Percentiles rank a stretch among this genome's conserved stretches.
Conservation (phyloP, 1,284 basidiomycete species). For the Trichosporon inkin region DNA sequence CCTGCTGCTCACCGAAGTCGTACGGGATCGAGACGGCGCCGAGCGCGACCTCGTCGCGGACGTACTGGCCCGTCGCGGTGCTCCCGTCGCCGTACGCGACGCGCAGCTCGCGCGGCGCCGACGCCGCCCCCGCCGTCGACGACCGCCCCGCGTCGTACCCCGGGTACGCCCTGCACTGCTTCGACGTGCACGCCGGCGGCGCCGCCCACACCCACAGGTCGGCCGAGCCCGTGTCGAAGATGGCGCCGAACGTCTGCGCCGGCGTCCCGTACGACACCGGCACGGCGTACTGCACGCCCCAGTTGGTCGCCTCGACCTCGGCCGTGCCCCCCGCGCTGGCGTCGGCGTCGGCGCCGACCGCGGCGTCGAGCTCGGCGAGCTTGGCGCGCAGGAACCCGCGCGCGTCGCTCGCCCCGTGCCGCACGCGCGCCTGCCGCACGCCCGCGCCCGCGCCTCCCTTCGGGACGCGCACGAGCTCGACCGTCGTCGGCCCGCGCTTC, state of each 20-base stretch:
- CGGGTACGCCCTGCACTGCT: not conserved
- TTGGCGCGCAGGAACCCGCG: too few relatives aligned
- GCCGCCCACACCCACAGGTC: constrained; percentile 52
- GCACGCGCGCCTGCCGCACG: too few relatives aligned
- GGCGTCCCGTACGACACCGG: constrained; percentile 41
- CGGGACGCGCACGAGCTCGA: not conserved
- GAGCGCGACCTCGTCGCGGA: not conserved
- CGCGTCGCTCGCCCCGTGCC: not conserved
- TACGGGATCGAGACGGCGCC: not conserved
- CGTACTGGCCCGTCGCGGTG: not conserved
- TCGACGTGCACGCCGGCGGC: not conserved
- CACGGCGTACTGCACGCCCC: constrained; percentile 42
- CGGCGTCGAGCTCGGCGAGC: too few relatives aligned
- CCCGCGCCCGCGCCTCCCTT: not conserved
- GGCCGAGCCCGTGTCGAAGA: constrained; percentile 59
- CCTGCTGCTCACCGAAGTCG: not conserved
- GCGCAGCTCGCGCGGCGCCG: too few relatives aligned
- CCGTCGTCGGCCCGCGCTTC: not conserved
- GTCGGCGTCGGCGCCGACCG: too few relatives aligned
- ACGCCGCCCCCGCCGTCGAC: too few relatives aligned
- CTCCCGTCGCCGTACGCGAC: not conserved
- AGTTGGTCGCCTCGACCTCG: constrained; percentile 13
- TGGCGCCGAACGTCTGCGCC: constrained; percentile 55
- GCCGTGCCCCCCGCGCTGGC: too few relatives aligned
- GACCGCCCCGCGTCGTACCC: too few relatives aligned